Evolutionary conservation across 768 basidiomycete species (phyloP).

Genomic region (Lactarius akahatsu): DNA sequence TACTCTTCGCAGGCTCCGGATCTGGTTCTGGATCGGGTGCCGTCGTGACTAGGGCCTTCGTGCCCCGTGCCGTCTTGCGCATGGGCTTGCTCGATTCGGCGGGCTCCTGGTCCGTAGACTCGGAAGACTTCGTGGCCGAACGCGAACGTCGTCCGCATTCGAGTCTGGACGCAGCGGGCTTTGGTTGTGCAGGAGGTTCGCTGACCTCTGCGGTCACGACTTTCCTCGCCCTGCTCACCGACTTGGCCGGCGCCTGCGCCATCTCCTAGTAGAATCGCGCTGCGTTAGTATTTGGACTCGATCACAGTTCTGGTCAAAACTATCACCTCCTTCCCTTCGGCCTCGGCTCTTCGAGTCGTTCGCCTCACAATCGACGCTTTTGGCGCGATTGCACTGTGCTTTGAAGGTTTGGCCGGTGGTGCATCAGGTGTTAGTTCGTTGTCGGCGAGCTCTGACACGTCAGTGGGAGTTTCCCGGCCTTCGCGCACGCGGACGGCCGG

Average conservation of each 20-base stretch:
- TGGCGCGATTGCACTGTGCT: conserved; percentile 3
- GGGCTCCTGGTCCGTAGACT: conserved; percentile 25
- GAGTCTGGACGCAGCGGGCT: not conserved
- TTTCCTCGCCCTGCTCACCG: conserved; percentile 16
- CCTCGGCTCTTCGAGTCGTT: conserved; percentile 30
- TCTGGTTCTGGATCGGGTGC: conserved; percentile 26
- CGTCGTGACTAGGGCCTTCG: conserved; percentile 14
- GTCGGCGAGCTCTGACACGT: conserved; percentile 24
- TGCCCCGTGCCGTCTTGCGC: conserved; percentile 20
- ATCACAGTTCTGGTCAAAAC: conserved; percentile 1
- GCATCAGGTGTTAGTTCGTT: conserved; percentile 21
- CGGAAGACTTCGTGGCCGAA: conserved; percentile 28
- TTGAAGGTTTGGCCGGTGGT: conserved; percentile 6
- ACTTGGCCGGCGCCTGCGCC: not conserved
- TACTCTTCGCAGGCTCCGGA: conserved; percentile 24
- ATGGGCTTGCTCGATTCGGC: conserved; percentile 15
- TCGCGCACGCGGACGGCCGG: not conserved
- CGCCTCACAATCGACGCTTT: conserved; percentile 25
- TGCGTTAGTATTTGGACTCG: not conserved
- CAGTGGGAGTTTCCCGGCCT: conserved; percentile 15
- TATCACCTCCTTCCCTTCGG: conserved; percentile 30
- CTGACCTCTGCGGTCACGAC: conserved; percentile 8
- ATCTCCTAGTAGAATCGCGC: not conserved
- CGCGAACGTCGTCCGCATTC: conserved; percentile 33
- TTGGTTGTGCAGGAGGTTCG: conserved; percentile 17